Percentiles rank a stretch among this genome's conserved stretches.
phyloP scores from a whole-genome alignment of 352 stramenopile species.

The Globisporangium iwayamae region DNA sequence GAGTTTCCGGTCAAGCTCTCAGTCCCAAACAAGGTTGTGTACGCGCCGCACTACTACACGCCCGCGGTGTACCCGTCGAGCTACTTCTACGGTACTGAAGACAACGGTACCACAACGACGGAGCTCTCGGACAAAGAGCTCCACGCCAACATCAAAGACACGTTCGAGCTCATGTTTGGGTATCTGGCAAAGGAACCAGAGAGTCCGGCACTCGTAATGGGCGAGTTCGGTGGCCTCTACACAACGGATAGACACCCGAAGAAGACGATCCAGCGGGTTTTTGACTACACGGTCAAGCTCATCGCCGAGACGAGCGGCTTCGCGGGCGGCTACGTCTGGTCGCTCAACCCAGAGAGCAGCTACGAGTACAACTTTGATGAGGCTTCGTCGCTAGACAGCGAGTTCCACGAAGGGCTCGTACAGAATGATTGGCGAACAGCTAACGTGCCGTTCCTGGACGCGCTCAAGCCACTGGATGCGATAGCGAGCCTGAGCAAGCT shows the following conservation, averaged over 20 bases:
- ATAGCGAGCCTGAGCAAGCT: constrained; percentile 44
- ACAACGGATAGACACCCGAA: constrained; percentile 42
- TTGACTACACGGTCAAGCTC: constrained; percentile 58
- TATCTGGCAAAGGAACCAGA: constrained; percentile 42
- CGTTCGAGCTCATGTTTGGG: constrained; percentile 70
- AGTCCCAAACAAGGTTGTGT: constrained; percentile 65
- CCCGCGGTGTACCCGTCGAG: constrained; percentile 52
- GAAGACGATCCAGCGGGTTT: constrained; percentile 57
- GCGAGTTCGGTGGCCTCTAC: constrained; percentile 71
- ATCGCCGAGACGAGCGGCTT: constrained; percentile 38
- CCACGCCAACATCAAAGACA: constrained; percentile 32
- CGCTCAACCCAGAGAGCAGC: constrained; percentile 63
- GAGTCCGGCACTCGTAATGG: constrained; percentile 47
- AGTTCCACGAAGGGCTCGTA: constrained; percentile 49
- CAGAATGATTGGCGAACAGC: constrained; percentile 54
- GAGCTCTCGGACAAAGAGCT: constrained; percentile 50
- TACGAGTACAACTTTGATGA: constrained; percentile 63
- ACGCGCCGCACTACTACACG: constrained; percentile 74
- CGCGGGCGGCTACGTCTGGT: constrained; percentile 68
- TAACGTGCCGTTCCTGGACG: constrained; percentile 43
- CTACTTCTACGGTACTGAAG: constrained; percentile 45
- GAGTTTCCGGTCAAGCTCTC: constrained; percentile 44
- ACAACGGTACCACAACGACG: constrained; percentile 12
- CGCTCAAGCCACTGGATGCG: constrained; percentile 43
- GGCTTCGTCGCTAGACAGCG: constrained; percentile 16